Evolutionary conservation across 331 rosid genomes (phyloP).

Genomic region (Rhamnella rubrinervis): DNA sequence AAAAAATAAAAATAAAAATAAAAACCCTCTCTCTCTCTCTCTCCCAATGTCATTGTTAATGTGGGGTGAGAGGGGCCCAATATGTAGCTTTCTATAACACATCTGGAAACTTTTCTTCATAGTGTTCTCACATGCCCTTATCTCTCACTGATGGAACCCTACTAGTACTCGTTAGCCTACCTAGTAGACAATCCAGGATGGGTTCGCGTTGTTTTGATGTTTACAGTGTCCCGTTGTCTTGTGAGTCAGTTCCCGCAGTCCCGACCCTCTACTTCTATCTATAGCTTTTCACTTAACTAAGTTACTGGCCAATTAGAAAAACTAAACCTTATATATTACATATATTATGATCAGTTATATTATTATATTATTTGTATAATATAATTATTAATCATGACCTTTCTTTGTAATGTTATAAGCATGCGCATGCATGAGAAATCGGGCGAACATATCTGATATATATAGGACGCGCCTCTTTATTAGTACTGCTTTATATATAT

Average conservation of each 20-base stretch:
- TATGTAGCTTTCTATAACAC: slow-evolving; percentile 21
- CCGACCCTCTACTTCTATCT: neutral
- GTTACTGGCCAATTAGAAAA: too few relatives aligned
- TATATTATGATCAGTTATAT: too few relatives aligned
- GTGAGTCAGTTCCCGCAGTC: neutral
- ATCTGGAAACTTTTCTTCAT: slow-evolving; percentile 33
- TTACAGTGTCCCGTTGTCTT: neutral
- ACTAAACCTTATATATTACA: too few relatives aligned
- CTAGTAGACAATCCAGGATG: neutral
- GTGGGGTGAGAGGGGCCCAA: slow-evolving; percentile 13
- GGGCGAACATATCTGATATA: too few relatives aligned
- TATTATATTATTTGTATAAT: too few relatives aligned
- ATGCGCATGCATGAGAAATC: too few relatives aligned
- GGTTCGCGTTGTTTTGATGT: neutral
- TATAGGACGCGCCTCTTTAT: too few relatives aligned
- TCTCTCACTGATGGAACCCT: slow-evolving; percentile 9
- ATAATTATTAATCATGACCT: too few relatives aligned
- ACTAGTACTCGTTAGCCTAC: neutral
- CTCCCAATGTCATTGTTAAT: slow-evolving; percentile 21
- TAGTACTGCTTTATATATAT: too few relatives aligned
- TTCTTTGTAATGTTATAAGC: too few relatives aligned
- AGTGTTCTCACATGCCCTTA: slow-evolving; percentile 10
- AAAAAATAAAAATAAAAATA: too few relatives aligned
- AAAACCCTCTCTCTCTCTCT: neutral
- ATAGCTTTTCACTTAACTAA: too few relatives aligned